Percentiles rank a stretch among this genome's conserved stretches.
These are phyloP conservation scores for Trichoderma sp. DNA, from an alignment of 2,329 filamentous ascomycete species.

Conservation along the genomic window DNA sequence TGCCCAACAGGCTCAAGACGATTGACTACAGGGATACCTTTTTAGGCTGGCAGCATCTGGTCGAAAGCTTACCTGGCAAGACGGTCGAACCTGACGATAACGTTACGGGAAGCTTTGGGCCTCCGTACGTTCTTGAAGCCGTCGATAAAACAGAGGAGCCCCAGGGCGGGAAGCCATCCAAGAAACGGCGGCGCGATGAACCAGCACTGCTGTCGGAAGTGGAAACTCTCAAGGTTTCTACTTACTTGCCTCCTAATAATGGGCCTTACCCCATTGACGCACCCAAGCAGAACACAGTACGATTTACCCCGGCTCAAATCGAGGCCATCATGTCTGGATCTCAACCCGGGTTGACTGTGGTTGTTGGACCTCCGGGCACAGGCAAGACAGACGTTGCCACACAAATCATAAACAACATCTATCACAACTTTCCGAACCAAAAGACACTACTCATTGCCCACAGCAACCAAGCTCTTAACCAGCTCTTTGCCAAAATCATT, in stretches of 20 bases:
- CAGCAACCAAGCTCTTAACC: slow-evolving; percentile 96
- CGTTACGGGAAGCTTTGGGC: slow-evolving; percentile 70
- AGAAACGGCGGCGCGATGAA: slow-evolving; percentile 84
- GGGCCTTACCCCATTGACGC: slow-evolving; percentile 86
- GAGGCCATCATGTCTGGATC: slow-evolving; percentile 92
- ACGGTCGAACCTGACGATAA: slow-evolving; percentile 75
- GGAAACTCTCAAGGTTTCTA: slow-evolving; percentile 76
- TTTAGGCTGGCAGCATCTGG: slow-evolving; percentile 88
- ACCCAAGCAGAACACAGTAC: slow-evolving; percentile 76
- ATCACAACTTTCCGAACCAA: slow-evolving; percentile 94
- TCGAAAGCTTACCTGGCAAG: slow-evolving; percentile 85
- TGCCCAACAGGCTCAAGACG: slow-evolving; percentile 72
- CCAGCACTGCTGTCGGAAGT: slow-evolving; percentile 59
- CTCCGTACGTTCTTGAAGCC: slow-evolving; percentile 81
- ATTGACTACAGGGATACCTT: slow-evolving; percentile 95
- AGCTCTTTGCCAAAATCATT: slow-evolving; percentile 97
- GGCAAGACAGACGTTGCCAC: slow-evolving; percentile 99
- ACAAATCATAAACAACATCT: slow-evolving; percentile 98
- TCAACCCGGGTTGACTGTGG: slow-evolving; percentile 88
- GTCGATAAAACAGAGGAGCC: slow-evolving; percentile 53
- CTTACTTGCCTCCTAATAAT: slow-evolving; percentile 83
- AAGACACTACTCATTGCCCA: slow-evolving; percentile 91
- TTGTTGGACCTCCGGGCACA: slow-evolving; percentile 92
- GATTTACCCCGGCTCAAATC: slow-evolving; percentile 87
- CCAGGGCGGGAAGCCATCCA: slow-evolving; percentile 60